Percentiles rank a stretch among this genome's conserved stretches.
Conservation (phyloP, 1,139 yeast species). For the Saccharomyces hybrid region DNA sequence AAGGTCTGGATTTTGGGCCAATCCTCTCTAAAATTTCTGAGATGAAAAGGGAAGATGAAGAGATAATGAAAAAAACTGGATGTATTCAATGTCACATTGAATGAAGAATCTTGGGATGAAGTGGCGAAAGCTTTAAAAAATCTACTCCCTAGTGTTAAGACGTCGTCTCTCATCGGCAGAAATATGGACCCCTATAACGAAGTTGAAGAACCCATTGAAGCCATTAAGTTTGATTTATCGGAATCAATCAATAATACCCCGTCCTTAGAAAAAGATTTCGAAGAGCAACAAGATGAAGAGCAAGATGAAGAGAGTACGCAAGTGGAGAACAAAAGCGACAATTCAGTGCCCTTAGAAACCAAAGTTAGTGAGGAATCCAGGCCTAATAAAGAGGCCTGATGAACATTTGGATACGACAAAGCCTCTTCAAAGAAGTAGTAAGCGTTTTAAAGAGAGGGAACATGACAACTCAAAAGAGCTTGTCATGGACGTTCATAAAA, state of each 20-base stretch:
- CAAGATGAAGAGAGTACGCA: conserved; percentile 5
- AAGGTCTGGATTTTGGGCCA: conserved; percentile 3
- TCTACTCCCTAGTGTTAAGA: conserved; percentile 25
- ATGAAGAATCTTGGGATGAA: conserved; percentile 27
- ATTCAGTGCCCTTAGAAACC: neutral
- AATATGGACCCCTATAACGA: conserved; percentile 44
- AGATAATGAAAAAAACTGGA: conserved; percentile 23
- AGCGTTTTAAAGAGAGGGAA: conserved; percentile 35
- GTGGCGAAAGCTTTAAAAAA: conserved; percentile 21
- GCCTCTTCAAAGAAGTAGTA: conserved; percentile 33
- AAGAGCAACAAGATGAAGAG: conserved; percentile 7
- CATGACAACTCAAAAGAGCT: conserved; percentile 21
- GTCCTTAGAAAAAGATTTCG: conserved; percentile 8
- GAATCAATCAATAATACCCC: neutral
- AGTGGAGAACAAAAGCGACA: neutral
- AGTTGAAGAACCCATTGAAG: conserved; percentile 43
- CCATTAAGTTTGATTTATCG: conserved; percentile 23
- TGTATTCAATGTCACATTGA: conserved; percentile 15
- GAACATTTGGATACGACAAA: conserved; percentile 11
- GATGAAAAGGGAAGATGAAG: conserved; percentile 29
- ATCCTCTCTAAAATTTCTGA: conserved; percentile 18
- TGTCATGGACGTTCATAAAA: conserved; percentile 9
- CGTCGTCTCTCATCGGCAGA: conserved; percentile 21
- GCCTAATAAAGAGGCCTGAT: conserved; percentile 9
- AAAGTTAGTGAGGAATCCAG: neutral